Conservation (phyloP, 352 stramenopile species). For the Phytophthora pluvialis region DNA sequence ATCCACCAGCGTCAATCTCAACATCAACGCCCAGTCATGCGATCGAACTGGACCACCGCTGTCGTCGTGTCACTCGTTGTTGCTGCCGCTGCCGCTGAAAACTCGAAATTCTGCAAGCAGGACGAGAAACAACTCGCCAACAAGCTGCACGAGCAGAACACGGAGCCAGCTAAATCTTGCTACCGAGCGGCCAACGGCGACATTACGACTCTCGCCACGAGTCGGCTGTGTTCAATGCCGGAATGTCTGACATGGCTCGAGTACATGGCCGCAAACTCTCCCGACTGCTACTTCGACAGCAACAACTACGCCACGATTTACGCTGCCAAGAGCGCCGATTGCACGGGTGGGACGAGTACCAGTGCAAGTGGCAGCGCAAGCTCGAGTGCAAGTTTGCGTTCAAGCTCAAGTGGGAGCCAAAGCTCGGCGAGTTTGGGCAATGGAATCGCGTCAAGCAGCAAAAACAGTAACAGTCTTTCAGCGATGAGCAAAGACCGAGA, state of each 20-base stretch:
- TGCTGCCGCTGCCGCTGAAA: constrained; percentile 17
- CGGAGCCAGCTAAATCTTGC: constrained; percentile 63
- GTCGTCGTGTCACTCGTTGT: constrained; percentile 28
- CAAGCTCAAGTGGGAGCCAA: constrained; percentile 15
- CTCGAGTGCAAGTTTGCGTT: constrained; percentile 5
- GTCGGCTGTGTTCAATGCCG: constrained; percentile 54
- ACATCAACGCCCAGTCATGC: constrained; percentile 19
- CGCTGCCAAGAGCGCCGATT: constrained; percentile 55
- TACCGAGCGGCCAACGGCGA: constrained; percentile 55
- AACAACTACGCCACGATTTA: constrained; percentile 63
- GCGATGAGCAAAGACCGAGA: constrained; percentile 20
- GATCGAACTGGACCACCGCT: constrained; percentile 15
- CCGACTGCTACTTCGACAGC: constrained; percentile 71
- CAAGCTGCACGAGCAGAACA: constrained; percentile 64
- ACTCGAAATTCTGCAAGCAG: constrained; percentile 59
- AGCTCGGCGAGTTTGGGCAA: not conserved
- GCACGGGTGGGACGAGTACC: constrained; percentile 22
- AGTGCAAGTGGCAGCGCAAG: constrained; percentile 12
- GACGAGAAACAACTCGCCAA: constrained; percentile 58
- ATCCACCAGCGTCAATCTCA: not conserved
- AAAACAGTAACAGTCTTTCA: constrained; percentile 8
- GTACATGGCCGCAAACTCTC: constrained; percentile 61
- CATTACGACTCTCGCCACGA: constrained; percentile 58
- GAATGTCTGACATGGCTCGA: constrained; percentile 59
- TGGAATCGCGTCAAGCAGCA: constrained; percentile 5